Percentiles rank a stretch among this genome's conserved stretches.
Conservation (phyloP, 1,284 basidiomycete genomes). For the Sanghuangporus sanghuang region DNA sequence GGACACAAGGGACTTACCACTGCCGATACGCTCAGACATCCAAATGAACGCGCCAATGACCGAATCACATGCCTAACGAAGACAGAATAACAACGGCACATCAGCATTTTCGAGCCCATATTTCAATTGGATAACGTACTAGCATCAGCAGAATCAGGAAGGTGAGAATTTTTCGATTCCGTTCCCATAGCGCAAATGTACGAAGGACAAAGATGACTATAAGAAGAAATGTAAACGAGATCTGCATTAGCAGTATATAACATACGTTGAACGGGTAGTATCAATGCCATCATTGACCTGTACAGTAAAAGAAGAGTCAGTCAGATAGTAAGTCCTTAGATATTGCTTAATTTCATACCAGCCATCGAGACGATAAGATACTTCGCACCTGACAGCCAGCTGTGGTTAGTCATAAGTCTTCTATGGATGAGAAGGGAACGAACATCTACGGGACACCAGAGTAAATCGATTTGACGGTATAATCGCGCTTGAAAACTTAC, state of each 20-base stretch:
- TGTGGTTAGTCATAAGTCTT: not conserved
- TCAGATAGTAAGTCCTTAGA: not conserved
- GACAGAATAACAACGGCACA: not conserved
- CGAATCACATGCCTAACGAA: not conserved
- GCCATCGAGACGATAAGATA: slow-evolving; percentile 3
- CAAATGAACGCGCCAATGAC: slow-evolving; percentile 1
- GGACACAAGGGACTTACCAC: not conserved
- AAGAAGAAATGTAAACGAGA: not conserved
- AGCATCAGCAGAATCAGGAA: slow-evolving; percentile 2
- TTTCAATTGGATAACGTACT: not conserved
- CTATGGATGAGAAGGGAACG: not conserved
- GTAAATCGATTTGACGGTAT: not conserved
- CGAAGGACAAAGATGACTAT: slow-evolving; percentile 14
- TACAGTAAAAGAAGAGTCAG: not conserved
- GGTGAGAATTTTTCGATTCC: not conserved
- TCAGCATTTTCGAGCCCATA: not conserved
- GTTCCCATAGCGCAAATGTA: slow-evolving; percentile 14
- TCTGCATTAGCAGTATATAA: not conserved
- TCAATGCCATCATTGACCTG: slow-evolving; percentile 12
- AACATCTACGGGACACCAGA: not conserved
- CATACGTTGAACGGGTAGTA: slow-evolving; percentile 14
- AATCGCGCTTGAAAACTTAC: not conserved
- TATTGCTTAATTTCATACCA: not conserved
- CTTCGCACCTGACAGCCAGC: not conserved
- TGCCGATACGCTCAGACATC: not conserved